Evolutionary conservation across 768 basidiomycete species (phyloP).

Genomic region (Auricularia sp.): DNA sequence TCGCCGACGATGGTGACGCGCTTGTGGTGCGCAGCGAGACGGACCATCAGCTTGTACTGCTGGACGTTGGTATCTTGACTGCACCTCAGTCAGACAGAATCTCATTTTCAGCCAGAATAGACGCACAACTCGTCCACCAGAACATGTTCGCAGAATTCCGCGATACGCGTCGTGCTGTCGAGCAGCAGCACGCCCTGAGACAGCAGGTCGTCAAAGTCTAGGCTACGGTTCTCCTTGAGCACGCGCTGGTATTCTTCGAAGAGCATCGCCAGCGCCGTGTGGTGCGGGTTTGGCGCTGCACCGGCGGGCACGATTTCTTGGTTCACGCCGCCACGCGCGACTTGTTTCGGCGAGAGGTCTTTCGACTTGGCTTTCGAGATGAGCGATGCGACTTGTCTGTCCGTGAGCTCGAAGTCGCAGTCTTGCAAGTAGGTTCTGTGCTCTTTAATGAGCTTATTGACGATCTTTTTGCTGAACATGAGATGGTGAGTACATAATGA

Average conservation of each 20-base stretch:
- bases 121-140: constrained; percentile 77
- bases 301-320: constrained; percentile 7
- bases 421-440: constrained; percentile 37
- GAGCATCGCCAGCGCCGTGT: constrained; percentile 34
- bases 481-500: not conserved
- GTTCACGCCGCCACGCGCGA: constrained; percentile 16
- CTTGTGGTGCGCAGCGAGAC: constrained; percentile 40
- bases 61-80: constrained; percentile 75
- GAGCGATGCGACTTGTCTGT: constrained; percentile 39
- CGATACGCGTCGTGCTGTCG: constrained; percentile 33
- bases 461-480: constrained; percentile 55
- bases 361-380: constrained; percentile 68
- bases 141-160: constrained; percentile 55
- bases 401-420: constrained; percentile 43
- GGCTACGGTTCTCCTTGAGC: constrained; percentile 50
- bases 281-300: constrained; percentile 8
- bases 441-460: constrained; percentile 47
- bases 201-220: constrained; percentile 85
- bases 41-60: constrained; percentile 71
- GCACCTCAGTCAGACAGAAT: not conserved
- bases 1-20: constrained; percentile 79
- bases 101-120: not conserved
- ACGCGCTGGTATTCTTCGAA: constrained; percentile 58
- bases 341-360: constrained; percentile 43
- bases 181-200: constrained; percentile 64